Evolutionary conservation across 169 alveolate species (phyloP).

Genomic region (Babesia ovata): DNA sequence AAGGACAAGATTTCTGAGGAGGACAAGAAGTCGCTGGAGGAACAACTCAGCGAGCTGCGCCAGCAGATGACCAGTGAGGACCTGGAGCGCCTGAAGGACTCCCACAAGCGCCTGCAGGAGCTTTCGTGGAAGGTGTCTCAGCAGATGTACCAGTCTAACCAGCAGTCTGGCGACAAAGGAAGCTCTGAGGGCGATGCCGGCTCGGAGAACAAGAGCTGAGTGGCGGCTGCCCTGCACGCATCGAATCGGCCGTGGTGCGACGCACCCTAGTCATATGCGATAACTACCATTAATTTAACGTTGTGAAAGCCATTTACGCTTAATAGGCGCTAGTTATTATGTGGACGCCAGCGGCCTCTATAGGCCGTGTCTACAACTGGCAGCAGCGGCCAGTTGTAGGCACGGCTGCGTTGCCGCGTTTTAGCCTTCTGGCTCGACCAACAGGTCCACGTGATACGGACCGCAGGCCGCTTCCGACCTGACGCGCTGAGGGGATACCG

Average conservation of each 20-base stretch:
- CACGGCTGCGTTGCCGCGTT: too few relatives aligned
- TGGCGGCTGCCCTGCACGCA: background rate
- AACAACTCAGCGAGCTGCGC: slow-evolving; percentile 78
- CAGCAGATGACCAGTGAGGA: slow-evolving; percentile 82
- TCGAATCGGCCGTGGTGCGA: too few relatives aligned
- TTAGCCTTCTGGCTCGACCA: background rate
- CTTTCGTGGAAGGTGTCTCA: slow-evolving; percentile 92
- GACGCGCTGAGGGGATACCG: background rate
- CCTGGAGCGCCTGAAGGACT: slow-evolving; percentile 81
- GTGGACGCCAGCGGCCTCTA: too few relatives aligned
- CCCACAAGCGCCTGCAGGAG: slow-evolving; percentile 87
- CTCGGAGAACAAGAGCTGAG: slow-evolving; percentile 28
- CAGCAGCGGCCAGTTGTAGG: too few relatives aligned
- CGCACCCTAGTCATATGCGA: too few relatives aligned
- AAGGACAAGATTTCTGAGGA: slow-evolving; percentile 86
- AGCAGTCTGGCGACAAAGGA: slow-evolving; percentile 5
- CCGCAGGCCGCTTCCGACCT: slow-evolving; percentile 22
- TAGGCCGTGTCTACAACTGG: too few relatives aligned
- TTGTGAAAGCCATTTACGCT: too few relatives aligned
- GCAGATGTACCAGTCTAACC: slow-evolving; percentile 81
- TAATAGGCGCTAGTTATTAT: too few relatives aligned
- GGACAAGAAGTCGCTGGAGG: slow-evolving; percentile 84
- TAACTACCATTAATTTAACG: too few relatives aligned
- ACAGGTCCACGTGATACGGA: slow-evolving; percentile 33
- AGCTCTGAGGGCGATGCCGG: slow-evolving; percentile 30